These are phyloP conservation scores for Citrus unshiu DNA, from an alignment of 345 rosid species.

Conservation along the genomic window DNA sequence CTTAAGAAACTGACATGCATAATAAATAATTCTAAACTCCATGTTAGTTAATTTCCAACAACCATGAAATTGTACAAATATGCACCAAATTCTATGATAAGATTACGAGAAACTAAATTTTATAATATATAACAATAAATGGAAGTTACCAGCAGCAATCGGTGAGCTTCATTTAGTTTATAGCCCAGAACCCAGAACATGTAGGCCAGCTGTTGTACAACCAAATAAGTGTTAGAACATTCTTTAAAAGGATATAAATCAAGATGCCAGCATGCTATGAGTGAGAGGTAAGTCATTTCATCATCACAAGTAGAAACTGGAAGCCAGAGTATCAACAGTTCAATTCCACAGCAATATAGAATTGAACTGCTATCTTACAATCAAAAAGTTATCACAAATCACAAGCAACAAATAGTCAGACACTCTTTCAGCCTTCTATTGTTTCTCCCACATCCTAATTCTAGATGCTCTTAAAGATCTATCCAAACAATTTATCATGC, in stretches of 20 bases:
- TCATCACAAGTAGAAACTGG: background rate
- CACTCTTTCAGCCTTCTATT: background rate
- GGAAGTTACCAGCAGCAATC: constrained; percentile 64
- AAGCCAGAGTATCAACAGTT: background rate
- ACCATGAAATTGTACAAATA: background rate
- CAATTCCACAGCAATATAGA: background rate
- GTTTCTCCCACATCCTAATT: background rate
- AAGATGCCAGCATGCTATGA: background rate
- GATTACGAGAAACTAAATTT: background rate
- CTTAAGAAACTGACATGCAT: background rate
- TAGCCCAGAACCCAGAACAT: constrained; percentile 97
- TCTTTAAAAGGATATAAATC: constrained; percentile 2
- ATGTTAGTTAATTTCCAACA: background rate
- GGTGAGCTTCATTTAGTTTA: constrained; percentile 75
- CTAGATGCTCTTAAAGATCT: background rate
- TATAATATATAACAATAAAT: background rate
- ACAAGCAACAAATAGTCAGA: background rate
- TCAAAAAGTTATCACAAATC: background rate
- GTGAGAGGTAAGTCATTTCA: background rate
- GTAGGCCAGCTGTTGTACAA: constrained; percentile 68
- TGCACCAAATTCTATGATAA: background rate
- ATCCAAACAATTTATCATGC: background rate
- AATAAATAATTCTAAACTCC: background rate
- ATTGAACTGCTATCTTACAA: background rate
- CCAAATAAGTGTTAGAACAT: constrained; percentile 1